A percentile compares a stretch with the other conserved stretches of the same genome.
Conservation (phyloP, 1,139 yeast species). For the Protomyces gravidus region DNA sequence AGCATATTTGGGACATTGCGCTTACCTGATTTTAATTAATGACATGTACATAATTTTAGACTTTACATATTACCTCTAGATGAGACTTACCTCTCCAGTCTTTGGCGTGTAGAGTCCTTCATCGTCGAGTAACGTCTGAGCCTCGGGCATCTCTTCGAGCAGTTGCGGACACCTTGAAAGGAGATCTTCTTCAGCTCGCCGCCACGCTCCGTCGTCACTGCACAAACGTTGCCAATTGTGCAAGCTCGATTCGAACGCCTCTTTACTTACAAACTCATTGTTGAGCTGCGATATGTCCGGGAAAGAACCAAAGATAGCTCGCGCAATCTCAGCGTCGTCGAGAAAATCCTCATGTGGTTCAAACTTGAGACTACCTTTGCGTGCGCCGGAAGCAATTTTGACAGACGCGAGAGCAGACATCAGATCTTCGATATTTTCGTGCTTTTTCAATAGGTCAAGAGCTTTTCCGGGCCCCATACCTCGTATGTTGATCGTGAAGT, state of each 20-base stretch:
- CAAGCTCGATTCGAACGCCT: neutral
- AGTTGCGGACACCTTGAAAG: neutral
- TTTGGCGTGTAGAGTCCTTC: neutral
- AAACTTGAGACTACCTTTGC: conserved; percentile 2
- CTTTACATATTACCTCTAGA: neutral
- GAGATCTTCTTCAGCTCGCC: neutral
- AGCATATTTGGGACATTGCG: neutral
- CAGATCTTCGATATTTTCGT: neutral
- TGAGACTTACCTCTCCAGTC: neutral
- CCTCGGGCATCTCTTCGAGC: neutral
- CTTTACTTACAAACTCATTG: neutral
- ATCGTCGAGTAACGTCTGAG: neutral
- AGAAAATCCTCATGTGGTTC: conserved; percentile 1
- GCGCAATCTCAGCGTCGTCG: conserved; percentile 4
- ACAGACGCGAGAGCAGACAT: neutral
- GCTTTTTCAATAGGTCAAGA: neutral
- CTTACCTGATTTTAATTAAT: too few species aligned
- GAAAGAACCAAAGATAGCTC: conserved; percentile 10
- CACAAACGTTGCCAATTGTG: neutral
- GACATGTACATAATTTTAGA: too few species aligned
- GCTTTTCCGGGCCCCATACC: conserved; percentile 14
- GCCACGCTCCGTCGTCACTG: neutral
- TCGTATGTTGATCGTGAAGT: conserved; percentile 9
- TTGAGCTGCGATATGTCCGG: neutral
- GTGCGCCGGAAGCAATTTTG: conserved; percentile 1